Evolutionary conservation across 176 grass and related monocot genomes (phyloP).

Genomic region (Oryza officinalis): DNA sequence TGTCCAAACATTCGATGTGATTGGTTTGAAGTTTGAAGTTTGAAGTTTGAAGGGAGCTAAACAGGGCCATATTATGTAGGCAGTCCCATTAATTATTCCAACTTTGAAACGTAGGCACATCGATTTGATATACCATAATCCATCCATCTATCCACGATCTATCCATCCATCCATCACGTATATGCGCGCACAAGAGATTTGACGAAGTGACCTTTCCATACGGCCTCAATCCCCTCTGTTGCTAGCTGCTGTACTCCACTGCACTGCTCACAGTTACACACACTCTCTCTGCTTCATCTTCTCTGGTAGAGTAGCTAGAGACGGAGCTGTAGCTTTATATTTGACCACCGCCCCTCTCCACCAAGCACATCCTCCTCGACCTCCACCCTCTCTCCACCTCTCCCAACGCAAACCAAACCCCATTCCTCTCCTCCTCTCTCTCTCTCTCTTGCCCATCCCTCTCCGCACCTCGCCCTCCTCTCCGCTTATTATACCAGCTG

Average conservation of each 20-base stretch:
- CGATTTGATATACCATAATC: neutral
- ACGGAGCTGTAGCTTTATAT: conserved; percentile 39
- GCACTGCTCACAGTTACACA: neutral
- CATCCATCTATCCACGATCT: neutral
- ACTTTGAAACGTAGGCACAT: neutral
- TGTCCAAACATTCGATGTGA: no score
- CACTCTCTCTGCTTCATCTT: neutral
- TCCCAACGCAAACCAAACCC: conserved; percentile 31
- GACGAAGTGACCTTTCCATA: neutral
- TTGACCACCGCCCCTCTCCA: conserved; percentile 91
- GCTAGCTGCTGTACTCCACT: conserved; percentile 24
- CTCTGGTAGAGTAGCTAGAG: neutral
- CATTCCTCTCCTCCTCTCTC: conserved; percentile 6
- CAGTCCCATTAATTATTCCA: neutral
- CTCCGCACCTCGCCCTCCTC: neutral
- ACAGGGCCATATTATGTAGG: no score
- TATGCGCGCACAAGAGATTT: neutral
- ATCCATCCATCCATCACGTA: neutral
- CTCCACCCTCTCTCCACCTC: conserved; percentile 29
- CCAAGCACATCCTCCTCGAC: conserved; percentile 67
- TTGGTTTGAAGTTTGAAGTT: no score
- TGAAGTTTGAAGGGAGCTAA: no score
- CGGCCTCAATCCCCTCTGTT: no score
- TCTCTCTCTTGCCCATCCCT: conserved; percentile 15
- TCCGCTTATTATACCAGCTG: conserved; percentile 21